These are phyloP conservation scores for Paralagenidium karlingii DNA, from an alignment of 352 stramenopile genomes.

Conservation along the genomic window DNA sequence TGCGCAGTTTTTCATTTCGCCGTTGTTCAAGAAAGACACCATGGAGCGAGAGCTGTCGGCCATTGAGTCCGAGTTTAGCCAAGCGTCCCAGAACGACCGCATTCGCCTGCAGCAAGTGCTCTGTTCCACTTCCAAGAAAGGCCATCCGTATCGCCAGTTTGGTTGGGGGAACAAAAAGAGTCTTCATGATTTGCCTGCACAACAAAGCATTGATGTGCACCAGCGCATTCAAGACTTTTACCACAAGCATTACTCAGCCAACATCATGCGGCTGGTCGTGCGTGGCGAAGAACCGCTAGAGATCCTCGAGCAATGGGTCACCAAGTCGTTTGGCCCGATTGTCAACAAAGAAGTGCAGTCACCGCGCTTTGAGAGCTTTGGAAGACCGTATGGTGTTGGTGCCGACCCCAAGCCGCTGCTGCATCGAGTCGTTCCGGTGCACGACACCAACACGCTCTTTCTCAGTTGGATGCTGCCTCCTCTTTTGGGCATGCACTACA, in stretches of 20 bases:
- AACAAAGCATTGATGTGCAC: conserved; percentile 33
- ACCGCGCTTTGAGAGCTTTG: conserved; percentile 23
- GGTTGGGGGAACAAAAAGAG: conserved; percentile 77
- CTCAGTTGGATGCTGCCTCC: conserved; percentile 70
- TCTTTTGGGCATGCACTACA: conserved; percentile 45
- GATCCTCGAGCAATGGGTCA: conserved; percentile 50
- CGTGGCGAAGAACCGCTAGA: conserved; percentile 62
- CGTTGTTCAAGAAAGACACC: conserved; percentile 66
- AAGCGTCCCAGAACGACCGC: conserved; percentile 58
- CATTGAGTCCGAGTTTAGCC: conserved; percentile 84
- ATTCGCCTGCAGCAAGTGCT: conserved; percentile 68
- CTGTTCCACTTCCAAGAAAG: conserved; percentile 26
- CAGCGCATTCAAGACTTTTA: conserved; percentile 54
- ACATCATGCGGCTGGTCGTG: conserved; percentile 79
- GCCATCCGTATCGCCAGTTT: conserved; percentile 73
- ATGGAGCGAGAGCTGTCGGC: conserved; percentile 73
- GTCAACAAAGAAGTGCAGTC: conserved; percentile 23
- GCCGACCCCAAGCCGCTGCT: conserved; percentile 25
- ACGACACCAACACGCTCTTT: conserved; percentile 65
- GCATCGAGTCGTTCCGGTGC: conserved; percentile 57
- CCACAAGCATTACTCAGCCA: conserved; percentile 55
- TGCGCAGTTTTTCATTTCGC: conserved; percentile 90
- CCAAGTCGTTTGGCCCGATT: conserved; percentile 43
- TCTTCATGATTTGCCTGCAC: conserved; percentile 30
- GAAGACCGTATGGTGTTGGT: conserved; percentile 34